Base-by-base conservation (phyloP, 2,329 filamentous ascomycete species). In the Trichophyton simii region DNA sequence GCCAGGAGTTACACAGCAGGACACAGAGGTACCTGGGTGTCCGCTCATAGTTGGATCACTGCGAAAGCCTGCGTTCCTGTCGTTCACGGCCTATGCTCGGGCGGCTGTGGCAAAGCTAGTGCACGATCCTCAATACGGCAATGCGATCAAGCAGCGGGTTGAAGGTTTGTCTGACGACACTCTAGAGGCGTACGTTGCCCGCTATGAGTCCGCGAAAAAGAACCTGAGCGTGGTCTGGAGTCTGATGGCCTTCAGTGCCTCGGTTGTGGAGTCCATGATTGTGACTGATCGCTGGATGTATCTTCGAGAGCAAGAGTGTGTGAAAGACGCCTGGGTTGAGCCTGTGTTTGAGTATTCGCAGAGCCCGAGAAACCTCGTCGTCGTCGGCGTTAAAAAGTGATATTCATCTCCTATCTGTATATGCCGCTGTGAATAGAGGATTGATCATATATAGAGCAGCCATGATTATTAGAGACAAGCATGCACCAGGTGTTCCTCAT, bases 231-330 rank as follows among this genome's bases (percentile, higher is more conserved):
- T 95, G 6, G 83, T 95, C 63, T 99, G 94, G 94, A 90, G 84
- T 67, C 73, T 99, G 68, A 99, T 99, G 92, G 91, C 94, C 0
- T 96, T 96, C 69, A 95, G 90, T 72, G 91, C 92, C 2, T 84
- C 84, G 20, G 87, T 96, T 3, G 86, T 95, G 1, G 94, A 99
- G 77, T 89, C 90, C 36, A 78, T 95, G 63, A 92, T 99, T 68
- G 90, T 95, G 59, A 84, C 87, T 54, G 94, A 99, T 78, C 82
- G 94, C 54, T 99, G 90, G 88, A 77, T 88, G 64, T 99, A 87
- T 76, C 77, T 99, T 66, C 82, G 79, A 62, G 92, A 99, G 76
- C 88, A 95, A 58, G 82, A 87, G 48, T 76, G 86, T 5, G 85
- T 91, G 52, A 77, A 82, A 65, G 82, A 87, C 65, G 87, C 86